Evolutionary conservation across 2,329 filamentous ascomycete genomes (phyloP).

Genomic region (Aureobasidium sp.): DNA sequence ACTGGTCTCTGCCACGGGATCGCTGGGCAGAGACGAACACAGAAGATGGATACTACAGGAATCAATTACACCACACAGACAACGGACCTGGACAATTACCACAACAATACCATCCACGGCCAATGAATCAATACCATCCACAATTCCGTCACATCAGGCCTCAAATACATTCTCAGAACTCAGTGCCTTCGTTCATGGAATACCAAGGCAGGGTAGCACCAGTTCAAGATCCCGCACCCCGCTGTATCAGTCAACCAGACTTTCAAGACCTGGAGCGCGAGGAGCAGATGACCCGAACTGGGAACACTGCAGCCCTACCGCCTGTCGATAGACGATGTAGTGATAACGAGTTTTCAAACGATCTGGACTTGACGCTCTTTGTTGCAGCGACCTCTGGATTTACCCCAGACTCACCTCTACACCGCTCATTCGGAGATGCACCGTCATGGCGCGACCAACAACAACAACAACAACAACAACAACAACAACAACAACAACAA

Average conservation of each 20-base stretch:
- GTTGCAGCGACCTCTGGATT: slow-evolving; percentile 27
- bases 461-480: not conserved
- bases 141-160: not conserved
- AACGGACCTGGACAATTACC: not conserved
- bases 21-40: slow-evolving; percentile 1
- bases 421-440: slow-evolving; percentile 1
- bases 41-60: not conserved
- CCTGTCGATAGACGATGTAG: not conserved
- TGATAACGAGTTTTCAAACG: slow-evolving; percentile 19
- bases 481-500: not conserved
- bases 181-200: slow-evolving; percentile 5
- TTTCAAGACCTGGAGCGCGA: not conserved
- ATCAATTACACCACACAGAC: not conserved
- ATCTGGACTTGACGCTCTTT: slow-evolving; percentile 26
- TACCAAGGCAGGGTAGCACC: slow-evolving; percentile 9
- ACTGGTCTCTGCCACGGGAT: slow-evolving; percentile 1
- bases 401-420: slow-evolving; percentile 16
- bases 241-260: slow-evolving; percentile 8
- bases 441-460: slow-evolving; percentile 3
- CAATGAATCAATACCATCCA: not conserved
- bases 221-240: not conserved
- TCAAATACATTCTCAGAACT: not conserved
- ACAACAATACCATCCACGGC: not conserved
- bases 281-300: not conserved
- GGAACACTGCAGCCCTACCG: not conserved